phyloP scores from a whole-genome alignment of 2,329 filamentous ascomycete genomes.

The Diaporthe longicolla region DNA sequence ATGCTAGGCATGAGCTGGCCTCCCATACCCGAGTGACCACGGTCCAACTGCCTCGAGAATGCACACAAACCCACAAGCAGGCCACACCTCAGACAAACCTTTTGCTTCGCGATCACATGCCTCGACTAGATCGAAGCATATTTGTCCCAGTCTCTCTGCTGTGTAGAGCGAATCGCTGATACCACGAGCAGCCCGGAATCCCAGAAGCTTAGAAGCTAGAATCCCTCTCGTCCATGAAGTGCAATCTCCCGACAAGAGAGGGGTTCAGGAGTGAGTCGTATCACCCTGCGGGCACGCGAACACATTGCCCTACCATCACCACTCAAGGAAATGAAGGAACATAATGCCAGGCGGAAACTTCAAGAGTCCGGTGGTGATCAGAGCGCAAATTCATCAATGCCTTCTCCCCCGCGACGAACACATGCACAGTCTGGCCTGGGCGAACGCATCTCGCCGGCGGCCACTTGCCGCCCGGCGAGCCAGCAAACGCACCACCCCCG shows the following conservation, averaged over 20 bases:
- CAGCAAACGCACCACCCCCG: neutral
- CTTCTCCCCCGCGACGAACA: neutral
- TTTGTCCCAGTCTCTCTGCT: neutral
- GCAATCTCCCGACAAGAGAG: neutral
- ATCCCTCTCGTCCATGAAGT: conserved; percentile 9
- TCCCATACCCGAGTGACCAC: neutral
- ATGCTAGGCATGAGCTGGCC: neutral
- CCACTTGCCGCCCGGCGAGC: conserved; percentile 28
- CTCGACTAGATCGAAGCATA: neutral
- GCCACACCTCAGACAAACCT: neutral
- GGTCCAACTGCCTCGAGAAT: too few relatives aligned
- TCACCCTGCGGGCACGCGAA: neutral
- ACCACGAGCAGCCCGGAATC: neutral
- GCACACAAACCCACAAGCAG: neutral
- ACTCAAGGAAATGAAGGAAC: conserved; percentile 19
- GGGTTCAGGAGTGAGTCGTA: neutral
- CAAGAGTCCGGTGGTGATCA: neutral
- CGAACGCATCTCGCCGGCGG: conserved; percentile 19
- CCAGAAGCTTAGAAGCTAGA: neutral
- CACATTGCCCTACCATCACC: neutral
- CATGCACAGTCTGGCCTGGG: neutral
- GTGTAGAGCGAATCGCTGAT: neutral
- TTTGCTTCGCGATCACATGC: neutral
- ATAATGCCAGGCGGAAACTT: neutral
- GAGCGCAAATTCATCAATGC: conserved; percentile 9